Base-by-base conservation (phyloP, 1,284 basidiomycete genomes). In the Trichosporon sp. region DNA sequence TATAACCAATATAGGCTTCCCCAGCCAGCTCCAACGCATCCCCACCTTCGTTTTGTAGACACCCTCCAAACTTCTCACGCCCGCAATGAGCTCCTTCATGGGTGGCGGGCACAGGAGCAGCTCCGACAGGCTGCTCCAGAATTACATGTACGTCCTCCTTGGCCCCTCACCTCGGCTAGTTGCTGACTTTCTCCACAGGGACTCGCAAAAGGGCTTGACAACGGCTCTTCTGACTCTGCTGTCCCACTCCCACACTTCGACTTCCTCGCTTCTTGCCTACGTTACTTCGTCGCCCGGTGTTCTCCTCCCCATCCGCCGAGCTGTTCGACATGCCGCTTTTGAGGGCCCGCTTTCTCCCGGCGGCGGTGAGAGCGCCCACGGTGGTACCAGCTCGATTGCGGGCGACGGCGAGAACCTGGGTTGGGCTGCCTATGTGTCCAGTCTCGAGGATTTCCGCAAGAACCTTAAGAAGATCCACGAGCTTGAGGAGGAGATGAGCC, bases 241-340 rank as follows among this genome's bases (percentile, higher is more conserved):
- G 31, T 84, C 83, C 8, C 83, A 84, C 72, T 83, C 83, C 11
- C 83, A 84, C 70, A 78, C 83, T 6, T 84, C 83, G 21, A 83
- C 83, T 6, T 84, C 83, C 16, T 84, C 83, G 3, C 75, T 84
- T 46, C 77, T 84, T 51, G 83, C 83, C 48, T 84, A 84, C 71
- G 80, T 82, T 4, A 84, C 83, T 8, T 84, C 83, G 8, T 84
- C 83, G 0, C 81, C 83, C 2, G 83, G 83, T 12, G 82, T 84
- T 11, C 73, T 80, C 26, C 77, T 76, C 16, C 78, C 81, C 7
- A 76, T 84, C 59, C 79, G 83, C 26, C 76, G 80, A 37, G 76
- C 80, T 0, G 83, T 84, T 7, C 80, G 82, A 32, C 81, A 84
- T 74, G 80, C 83, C 2, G 83, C 79, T 0, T 84, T 84, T 72